Conservation (phyloP, 371 early-diverging fungal species). For the Aphelidium insulamus region DNA sequence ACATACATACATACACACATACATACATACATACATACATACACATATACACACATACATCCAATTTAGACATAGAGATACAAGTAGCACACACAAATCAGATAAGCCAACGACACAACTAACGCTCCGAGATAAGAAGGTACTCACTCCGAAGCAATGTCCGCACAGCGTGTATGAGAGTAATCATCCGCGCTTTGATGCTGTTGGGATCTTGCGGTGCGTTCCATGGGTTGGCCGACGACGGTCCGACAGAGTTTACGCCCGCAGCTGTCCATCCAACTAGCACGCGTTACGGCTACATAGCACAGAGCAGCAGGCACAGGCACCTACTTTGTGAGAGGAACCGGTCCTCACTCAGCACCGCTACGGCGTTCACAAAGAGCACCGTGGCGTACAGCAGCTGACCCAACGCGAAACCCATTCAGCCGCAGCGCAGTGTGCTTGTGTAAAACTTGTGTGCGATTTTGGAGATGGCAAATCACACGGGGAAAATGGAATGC, state of each 20-base stretch:
- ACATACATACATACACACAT: neutral
- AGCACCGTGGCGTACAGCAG: slow-evolving; percentile 53
- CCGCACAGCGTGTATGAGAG: slow-evolving; percentile 71
- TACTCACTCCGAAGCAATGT: slow-evolving; percentile 70
- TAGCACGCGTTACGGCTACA: neutral
- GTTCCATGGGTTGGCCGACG: slow-evolving; percentile 48
- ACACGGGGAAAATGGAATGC: too few relatives aligned
- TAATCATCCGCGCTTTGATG: slow-evolving; percentile 59
- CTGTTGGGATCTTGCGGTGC: slow-evolving; percentile 33
- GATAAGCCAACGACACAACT: neutral
- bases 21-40: neutral
- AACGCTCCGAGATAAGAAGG: neutral
- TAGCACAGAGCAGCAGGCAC: neutral
- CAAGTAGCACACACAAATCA: neutral
- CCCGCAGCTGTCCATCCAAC: neutral
- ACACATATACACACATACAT: neutral
- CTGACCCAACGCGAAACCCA: slow-evolving; percentile 44
- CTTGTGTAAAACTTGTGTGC: too few relatives aligned
- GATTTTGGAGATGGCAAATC: too few relatives aligned
- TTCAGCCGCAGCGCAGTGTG: too few relatives aligned
- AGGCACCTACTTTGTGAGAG: slow-evolving; percentile 58
- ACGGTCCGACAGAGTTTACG: slow-evolving; percentile 1
- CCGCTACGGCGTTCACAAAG: slow-evolving; percentile 73
- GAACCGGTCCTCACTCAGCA: slow-evolving; percentile 84
- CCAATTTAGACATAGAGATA: neutral